Evolutionary conservation across 768 basidiomycete species (phyloP).

Genomic region (Calocybe gangraenosa): DNA sequence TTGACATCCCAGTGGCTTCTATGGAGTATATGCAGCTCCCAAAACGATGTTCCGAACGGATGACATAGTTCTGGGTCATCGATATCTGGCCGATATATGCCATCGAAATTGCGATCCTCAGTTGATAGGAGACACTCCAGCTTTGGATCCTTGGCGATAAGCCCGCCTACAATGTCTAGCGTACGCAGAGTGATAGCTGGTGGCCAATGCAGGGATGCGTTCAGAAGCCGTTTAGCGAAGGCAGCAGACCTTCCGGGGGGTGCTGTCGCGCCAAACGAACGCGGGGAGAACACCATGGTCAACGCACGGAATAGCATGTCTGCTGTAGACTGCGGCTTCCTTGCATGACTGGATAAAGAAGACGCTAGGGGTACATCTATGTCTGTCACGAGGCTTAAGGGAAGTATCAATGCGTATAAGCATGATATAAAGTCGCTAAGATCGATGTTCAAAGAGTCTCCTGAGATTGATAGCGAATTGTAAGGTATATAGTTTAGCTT

Average conservation of each 20-base stretch:
- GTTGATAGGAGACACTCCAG: conserved; percentile 83
- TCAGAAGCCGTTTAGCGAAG: conserved; percentile 89
- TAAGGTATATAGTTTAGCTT: conserved; percentile 3
- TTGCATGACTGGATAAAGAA: conserved; percentile 20
- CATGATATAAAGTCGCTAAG: conserved; percentile 82
- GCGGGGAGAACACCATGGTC: conserved; percentile 75
- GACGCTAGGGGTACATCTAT: conserved; percentile 49
- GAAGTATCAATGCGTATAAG: conserved; percentile 78
- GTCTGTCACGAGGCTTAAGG: conserved; percentile 62
- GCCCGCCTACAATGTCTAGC: conserved; percentile 65
- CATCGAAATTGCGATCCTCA: conserved; percentile 81
- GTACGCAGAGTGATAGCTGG: conserved; percentile 58
- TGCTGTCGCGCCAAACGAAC: conserved; percentile 46
- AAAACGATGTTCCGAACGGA: conserved; percentile 82
- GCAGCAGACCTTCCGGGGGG: conserved; percentile 81
- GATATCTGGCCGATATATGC: conserved; percentile 78
- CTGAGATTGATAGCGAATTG: conserved; percentile 34
- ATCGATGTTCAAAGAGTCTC: conserved; percentile 97
- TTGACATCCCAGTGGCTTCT: conserved; percentile 59
- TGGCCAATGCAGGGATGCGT: conserved; percentile 79
- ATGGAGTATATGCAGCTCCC: conserved; percentile 71
- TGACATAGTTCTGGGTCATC: conserved; percentile 85
- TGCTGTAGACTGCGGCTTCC: conserved; percentile 35
- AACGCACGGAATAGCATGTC: conserved; percentile 88
- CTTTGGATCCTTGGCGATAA: conserved; percentile 75